Evolutionary conservation across 306 rosid species (phyloP).

Genomic region (Casuarina equisetifolia): DNA sequence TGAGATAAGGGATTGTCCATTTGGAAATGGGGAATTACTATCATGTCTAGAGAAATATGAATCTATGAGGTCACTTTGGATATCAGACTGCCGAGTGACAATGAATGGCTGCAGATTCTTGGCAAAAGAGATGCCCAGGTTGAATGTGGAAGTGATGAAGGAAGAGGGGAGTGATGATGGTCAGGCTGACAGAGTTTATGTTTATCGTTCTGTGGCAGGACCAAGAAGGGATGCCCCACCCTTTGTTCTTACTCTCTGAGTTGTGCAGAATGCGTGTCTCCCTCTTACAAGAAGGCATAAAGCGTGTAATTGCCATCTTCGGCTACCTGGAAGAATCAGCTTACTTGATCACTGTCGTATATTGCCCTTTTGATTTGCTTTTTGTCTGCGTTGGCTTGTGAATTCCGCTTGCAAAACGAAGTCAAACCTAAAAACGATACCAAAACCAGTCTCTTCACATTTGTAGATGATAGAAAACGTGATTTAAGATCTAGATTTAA

Average conservation of each 20-base stretch:
- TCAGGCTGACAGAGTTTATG: constrained; percentile 60
- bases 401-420: not conserved
- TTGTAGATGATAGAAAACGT: not conserved
- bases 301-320: not conserved
- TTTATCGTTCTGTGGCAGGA: constrained; percentile 80
- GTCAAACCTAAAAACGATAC: not conserved
- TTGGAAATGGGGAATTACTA: constrained; percentile 75
- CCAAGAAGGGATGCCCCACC: constrained; percentile 83
- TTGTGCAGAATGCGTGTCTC: constrained; percentile 25
- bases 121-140: constrained; percentile 67
- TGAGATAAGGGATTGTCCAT: constrained; percentile 83
- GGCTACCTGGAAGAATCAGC: constrained; percentile 1
- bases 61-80: constrained; percentile 87
- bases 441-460: not conserved
- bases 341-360: not conserved
- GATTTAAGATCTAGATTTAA: not conserved
- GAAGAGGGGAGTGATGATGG: constrained; percentile 48
- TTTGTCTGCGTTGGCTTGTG: not conserved
- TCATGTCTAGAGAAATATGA: constrained; percentile 60
- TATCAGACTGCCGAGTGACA: constrained; percentile 74
- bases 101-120: constrained; percentile 54
- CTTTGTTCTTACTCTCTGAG: constrained; percentile 69
- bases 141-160: constrained; percentile 81
- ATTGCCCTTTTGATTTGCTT: not conserved
- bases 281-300: not conserved